Evolutionary conservation across 768 basidiomycete species (phyloP).

Genomic region (Tylopilus sp.): DNA sequence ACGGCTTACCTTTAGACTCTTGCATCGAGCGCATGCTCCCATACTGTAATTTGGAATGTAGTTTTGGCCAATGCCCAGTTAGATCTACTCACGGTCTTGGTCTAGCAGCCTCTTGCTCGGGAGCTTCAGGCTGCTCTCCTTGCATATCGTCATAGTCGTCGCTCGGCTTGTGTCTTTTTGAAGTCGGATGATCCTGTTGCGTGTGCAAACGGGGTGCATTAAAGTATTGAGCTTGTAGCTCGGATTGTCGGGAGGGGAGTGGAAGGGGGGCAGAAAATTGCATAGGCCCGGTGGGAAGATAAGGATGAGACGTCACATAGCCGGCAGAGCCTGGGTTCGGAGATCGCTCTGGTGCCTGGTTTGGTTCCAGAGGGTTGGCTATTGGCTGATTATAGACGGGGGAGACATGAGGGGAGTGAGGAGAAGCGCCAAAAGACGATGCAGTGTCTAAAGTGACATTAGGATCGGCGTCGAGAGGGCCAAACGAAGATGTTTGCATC

Average conservation of each 20-base stretch:
- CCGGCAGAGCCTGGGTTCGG: slow-evolving; percentile 2
- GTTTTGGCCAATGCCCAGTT: neutral
- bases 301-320: slow-evolving; percentile 12
- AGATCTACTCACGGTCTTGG: slow-evolving; percentile 23
- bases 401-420: slow-evolving; percentile 10
- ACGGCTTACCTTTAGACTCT: slow-evolving; percentile 44
- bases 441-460: slow-evolving; percentile 11
- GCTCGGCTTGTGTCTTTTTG: slow-evolving; percentile 21
- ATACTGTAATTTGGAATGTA: slow-evolving; percentile 25
- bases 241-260: slow-evolving; percentile 28
- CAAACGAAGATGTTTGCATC: slow-evolving; percentile 13
- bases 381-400: slow-evolving; percentile 14
- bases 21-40: slow-evolving; percentile 74
- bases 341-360: slow-evolving; percentile 14
- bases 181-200: slow-evolving; percentile 2
- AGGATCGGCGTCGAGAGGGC: slow-evolving; percentile 2
- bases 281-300: slow-evolving; percentile 26
- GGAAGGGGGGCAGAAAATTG: slow-evolving; percentile 29
- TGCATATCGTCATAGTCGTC: slow-evolving; percentile 18
- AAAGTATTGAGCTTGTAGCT: slow-evolving; percentile 28
- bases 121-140: slow-evolving; percentile 18
- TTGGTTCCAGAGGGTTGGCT: slow-evolving; percentile 8
- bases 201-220: neutral
- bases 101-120: slow-evolving; percentile 18
- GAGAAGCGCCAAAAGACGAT: slow-evolving; percentile 10